Evolutionary conservation across 2,329 filamentous ascomycete genomes (phyloP).

Genomic region (Talaromyces rugulosus): DNA sequence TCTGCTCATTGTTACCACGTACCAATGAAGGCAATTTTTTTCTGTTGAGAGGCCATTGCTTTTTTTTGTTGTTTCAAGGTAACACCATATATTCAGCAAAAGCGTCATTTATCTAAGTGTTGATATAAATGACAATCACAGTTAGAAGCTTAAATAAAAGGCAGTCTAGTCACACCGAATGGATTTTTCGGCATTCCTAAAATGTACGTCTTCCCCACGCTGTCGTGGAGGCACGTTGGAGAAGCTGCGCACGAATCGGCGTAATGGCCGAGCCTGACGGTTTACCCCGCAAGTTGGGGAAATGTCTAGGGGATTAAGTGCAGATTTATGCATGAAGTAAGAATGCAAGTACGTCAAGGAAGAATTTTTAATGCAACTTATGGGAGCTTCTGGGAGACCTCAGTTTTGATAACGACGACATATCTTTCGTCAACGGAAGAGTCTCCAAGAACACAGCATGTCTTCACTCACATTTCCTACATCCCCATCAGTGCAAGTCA

Average conservation of each 20-base stretch:
- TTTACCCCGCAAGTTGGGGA: neutral
- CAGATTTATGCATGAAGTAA: neutral
- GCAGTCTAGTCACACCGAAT: neutral
- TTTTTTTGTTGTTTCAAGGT: neutral
- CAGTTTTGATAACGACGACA: neutral
- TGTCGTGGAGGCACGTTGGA: neutral
- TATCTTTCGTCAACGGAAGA: neutral
- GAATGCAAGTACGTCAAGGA: neutral
- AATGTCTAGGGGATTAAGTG: neutral
- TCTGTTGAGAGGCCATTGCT: neutral
- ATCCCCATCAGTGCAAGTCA: constrained; percentile 21
- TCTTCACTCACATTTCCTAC: neutral
- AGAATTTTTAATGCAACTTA: neutral
- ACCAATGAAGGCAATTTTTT: constrained; percentile 4
- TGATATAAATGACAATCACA: neutral
- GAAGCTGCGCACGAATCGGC: neutral
- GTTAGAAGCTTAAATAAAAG: neutral
- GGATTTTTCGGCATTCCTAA: neutral
- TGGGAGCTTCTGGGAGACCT: neutral
- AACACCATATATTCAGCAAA: neutral
- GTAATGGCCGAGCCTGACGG: neutral
- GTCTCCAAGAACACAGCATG: neutral
- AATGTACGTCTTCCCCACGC: neutral
- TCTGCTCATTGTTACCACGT: neutral
- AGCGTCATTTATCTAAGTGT: neutral